Conservation (phyloP, 345 rosid species). For the Isatis tinctoria region DNA sequence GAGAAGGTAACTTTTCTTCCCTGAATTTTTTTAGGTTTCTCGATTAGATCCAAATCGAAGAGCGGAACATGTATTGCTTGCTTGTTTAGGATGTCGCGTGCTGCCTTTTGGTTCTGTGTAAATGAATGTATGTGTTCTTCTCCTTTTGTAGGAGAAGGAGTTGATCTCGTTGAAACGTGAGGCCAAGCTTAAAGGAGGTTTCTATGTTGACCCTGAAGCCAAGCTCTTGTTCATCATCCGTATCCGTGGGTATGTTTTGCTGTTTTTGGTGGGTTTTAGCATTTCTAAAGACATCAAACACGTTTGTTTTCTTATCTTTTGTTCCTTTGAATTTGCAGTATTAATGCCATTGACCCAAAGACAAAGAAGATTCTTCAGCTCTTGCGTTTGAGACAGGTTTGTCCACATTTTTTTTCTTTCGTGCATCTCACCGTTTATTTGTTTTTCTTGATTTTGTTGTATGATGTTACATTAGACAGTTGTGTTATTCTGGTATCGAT, state of each 20-base stretch:
- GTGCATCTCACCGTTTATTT: no score
- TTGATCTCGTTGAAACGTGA: slow-evolving; percentile 67
- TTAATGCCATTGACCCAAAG: slow-evolving; percentile 88
- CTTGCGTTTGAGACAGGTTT: slow-evolving; percentile 90
- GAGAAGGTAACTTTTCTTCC: slow-evolving; percentile 38
- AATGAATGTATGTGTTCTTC: not conserved
- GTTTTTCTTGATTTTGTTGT: not conserved
- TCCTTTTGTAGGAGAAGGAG: slow-evolving; percentile 57
- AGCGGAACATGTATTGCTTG: no score
- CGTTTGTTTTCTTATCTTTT: not conserved
- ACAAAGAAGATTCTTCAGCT: slow-evolving; percentile 87
- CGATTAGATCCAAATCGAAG: not conserved
- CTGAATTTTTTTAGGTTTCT: not conserved
- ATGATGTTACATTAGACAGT: not conserved
- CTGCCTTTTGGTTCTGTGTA: not conserved
- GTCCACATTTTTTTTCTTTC: not conserved
- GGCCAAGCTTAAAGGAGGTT: slow-evolving; percentile 84
- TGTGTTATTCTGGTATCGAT: not conserved
- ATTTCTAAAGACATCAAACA: not conserved
- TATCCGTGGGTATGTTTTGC: slow-evolving; percentile 60
- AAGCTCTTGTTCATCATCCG: slow-evolving; percentile 76
- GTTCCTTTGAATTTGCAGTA: slow-evolving; percentile 38
- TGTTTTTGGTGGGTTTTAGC: not conserved
- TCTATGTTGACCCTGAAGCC: slow-evolving; percentile 90
- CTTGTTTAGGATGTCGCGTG: not conserved